Conservation (phyloP, 805 yeast genomes). For the Jamesozyma rosinii region DNA sequence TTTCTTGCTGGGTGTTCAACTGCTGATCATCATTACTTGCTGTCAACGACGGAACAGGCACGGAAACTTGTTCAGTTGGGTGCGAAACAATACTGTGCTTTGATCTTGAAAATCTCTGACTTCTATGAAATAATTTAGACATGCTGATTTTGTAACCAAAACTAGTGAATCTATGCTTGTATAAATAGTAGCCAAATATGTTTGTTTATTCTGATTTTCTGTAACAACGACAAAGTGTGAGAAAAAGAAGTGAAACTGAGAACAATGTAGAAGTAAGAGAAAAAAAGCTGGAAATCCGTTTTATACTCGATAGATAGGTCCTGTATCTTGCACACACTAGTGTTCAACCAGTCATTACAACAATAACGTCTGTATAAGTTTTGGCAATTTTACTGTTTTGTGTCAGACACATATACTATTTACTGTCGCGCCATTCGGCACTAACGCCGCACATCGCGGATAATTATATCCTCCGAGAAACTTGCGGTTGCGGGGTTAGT, state of each 20-base stretch:
- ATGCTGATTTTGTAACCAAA: not conserved
- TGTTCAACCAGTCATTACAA: too few species aligned
- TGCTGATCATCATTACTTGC: not conserved
- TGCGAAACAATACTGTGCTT: not conserved
- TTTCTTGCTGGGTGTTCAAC: not conserved
- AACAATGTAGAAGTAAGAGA: not conserved
- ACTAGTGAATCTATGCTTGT: not conserved
- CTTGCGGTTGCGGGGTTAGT: too few species aligned
- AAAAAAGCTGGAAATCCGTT: not conserved
- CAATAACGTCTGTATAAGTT: too few species aligned
- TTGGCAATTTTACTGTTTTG: too few species aligned
- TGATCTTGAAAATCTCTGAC: not conserved
- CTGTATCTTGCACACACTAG: too few species aligned
- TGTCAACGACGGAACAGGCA: not conserved
- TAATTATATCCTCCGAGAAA: too few species aligned
- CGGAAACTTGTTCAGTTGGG: not conserved
- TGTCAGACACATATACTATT: too few species aligned
- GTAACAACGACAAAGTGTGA: not conserved
- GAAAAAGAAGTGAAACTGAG: not conserved
- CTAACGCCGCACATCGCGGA: too few species aligned
- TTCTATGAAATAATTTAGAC: constrained; percentile 5
- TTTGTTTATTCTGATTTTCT: not conserved
- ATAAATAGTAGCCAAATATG: not conserved
- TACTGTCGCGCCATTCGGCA: too few species aligned
- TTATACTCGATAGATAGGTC: too few species aligned